phyloP scores from a whole-genome alignment of 805 yeast genomes.

The Lipomyces anomalus region DNA sequence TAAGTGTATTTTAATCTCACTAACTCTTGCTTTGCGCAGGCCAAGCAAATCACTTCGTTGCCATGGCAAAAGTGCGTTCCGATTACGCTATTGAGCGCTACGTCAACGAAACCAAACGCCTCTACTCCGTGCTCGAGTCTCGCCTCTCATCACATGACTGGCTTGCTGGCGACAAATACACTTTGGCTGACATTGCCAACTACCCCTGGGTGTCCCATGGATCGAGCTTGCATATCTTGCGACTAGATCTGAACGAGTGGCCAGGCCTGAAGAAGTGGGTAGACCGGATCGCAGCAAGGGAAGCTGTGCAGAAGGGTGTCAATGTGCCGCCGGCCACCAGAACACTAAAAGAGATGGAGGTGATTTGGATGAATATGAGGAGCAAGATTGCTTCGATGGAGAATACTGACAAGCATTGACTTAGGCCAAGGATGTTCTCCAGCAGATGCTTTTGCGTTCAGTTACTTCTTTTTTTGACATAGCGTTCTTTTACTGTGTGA shows the following conservation, averaged over 20 bases:
- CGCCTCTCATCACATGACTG: slow-evolving; percentile 38
- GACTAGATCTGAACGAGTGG: slow-evolving; percentile 29
- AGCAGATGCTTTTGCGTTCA: not conserved
- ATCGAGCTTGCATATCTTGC: slow-evolving; percentile 14
- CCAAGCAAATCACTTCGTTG: slow-evolving; percentile 49
- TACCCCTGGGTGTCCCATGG: slow-evolving; percentile 12
- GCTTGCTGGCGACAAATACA: slow-evolving; percentile 53
- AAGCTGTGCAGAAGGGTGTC: slow-evolving; percentile 49
- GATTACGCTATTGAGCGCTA: slow-evolving; percentile 53
- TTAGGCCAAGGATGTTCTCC: not conserved
- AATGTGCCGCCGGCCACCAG: slow-evolving; percentile 22
- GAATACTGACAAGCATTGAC: slow-evolving; percentile 5
- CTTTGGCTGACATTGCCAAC: slow-evolving; percentile 43
- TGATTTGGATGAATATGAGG: not conserved
- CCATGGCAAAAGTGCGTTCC: slow-evolving; percentile 35
- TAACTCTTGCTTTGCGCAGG: slow-evolving; percentile 39
- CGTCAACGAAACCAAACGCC: slow-evolving; percentile 46
- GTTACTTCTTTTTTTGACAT: not conserved
- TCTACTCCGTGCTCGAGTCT: slow-evolving; percentile 50
- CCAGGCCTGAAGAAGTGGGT: slow-evolving; percentile 85
- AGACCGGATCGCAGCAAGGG: slow-evolving; percentile 81
- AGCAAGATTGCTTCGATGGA: slow-evolving; percentile 1
- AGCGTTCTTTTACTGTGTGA: no score
- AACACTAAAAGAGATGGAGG: no score
- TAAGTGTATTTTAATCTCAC: not conserved